These are phyloP conservation scores for Dioscorea cayenensis DNA, from an alignment of 116 monocot species.

Conservation along the genomic window DNA sequence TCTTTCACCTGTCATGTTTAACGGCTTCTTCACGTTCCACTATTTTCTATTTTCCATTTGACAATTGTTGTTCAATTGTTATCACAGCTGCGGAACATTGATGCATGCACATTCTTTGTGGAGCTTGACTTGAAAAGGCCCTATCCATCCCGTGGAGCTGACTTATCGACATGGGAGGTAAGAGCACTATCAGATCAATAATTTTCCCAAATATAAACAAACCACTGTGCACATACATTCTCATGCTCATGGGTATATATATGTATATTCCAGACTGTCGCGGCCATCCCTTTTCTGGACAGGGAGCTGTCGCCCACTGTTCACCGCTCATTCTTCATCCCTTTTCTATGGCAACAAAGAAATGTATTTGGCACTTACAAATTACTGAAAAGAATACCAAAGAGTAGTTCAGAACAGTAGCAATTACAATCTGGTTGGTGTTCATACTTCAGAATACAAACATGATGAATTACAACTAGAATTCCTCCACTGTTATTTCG, in stretches of 20 bases:
- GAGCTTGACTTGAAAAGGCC: conserved; percentile 88
- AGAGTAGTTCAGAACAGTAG: background rate
- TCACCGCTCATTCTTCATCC: conserved; percentile 92
- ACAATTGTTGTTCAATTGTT: background rate
- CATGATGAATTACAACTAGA: too few relatives aligned
- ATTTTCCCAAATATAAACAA: background rate
- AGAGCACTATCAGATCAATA: background rate
- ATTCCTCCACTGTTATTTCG: too few relatives aligned
- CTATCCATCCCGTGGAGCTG: conserved; percentile 63
- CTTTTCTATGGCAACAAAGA: conserved; percentile 62
- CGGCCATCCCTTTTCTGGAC: conserved; percentile 75
- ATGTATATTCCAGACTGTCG: conserved; percentile 50
- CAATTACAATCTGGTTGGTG: too few relatives aligned
- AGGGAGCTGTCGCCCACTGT: conserved; percentile 76
- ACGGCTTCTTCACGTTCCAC: background rate
- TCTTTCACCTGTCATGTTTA: background rate
- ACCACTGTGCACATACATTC: too few relatives aligned
- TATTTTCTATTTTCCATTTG: background rate
- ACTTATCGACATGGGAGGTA: conserved; percentile 95
- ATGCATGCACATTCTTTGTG: conserved; percentile 60
- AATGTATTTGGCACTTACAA: conserved; percentile 93
- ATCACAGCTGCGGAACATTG: conserved; percentile 58
- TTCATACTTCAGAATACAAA: too few relatives aligned
- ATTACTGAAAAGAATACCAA: conserved; percentile 54
- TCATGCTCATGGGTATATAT: too few relatives aligned